Evolutionary conservation across 345 rosid genomes (phyloP).

Genomic region (Combretum micranthum): DNA sequence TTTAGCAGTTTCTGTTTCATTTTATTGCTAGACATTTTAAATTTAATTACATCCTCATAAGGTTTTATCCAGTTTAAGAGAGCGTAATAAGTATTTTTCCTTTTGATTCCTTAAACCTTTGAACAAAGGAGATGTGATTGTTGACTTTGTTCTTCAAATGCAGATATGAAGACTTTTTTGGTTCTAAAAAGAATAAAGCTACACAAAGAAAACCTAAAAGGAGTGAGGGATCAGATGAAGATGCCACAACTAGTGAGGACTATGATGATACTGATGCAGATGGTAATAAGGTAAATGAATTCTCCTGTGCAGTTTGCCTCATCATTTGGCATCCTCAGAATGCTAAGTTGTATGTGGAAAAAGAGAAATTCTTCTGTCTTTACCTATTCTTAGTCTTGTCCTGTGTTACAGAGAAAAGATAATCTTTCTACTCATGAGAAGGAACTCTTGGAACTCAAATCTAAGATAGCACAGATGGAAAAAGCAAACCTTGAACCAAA

Average conservation of each 20-base stretch:
- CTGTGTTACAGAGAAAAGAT: slow-evolving; percentile 31
- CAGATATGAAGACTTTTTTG: slow-evolving; percentile 87
- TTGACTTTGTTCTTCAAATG: not conserved
- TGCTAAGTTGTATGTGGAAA: too few relatives aligned
- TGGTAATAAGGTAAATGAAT: slow-evolving; percentile 25
- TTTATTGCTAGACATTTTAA: too few relatives aligned
- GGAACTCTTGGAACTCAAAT: slow-evolving; percentile 41
- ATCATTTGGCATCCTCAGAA: not conserved
- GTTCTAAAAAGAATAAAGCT: slow-evolving; percentile 35
- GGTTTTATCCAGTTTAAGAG: too few relatives aligned
- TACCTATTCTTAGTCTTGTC: slow-evolving; percentile 3
- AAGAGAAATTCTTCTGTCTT: too few relatives aligned
- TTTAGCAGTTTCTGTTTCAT: too few relatives aligned
- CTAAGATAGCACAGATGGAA: slow-evolving; percentile 81
- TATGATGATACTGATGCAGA: slow-evolving; percentile 12
- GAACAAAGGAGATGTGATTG: not conserved
- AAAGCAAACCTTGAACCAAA: slow-evolving; percentile 80
- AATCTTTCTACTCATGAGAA: slow-evolving; percentile 77
- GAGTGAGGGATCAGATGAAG: slow-evolving; percentile 28
- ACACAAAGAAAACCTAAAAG: slow-evolving; percentile 24
- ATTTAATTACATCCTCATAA: too few relatives aligned
- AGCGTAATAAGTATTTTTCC: not conserved
- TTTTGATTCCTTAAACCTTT: not conserved
- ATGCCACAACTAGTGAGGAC: slow-evolving; percentile 28
- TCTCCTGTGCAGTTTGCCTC: slow-evolving; percentile 1